phyloP scores from a whole-genome alignment of 2,329 filamentous ascomycete genomes.

The Diaporthe ampelina region DNA sequence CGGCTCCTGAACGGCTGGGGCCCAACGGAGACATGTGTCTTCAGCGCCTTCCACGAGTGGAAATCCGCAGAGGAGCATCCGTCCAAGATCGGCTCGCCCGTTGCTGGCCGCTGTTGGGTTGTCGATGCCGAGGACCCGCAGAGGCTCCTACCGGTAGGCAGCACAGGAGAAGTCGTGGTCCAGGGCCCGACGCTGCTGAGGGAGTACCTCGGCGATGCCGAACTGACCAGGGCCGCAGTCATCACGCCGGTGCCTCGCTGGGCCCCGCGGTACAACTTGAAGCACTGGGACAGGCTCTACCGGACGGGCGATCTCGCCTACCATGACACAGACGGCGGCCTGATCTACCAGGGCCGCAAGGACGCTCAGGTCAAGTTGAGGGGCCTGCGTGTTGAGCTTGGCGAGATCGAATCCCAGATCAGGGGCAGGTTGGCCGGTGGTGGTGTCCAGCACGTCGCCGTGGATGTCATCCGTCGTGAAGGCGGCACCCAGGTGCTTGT shows the following conservation, averaged over 20 bases:
- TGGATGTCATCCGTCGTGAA: constrained; percentile 4
- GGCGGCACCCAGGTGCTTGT: neutral
- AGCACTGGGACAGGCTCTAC: constrained; percentile 48
- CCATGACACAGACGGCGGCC: constrained; percentile 47
- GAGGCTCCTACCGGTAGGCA: constrained; percentile 45
- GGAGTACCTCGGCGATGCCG: constrained; percentile 37
- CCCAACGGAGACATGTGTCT: constrained; percentile 52
- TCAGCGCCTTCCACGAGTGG: neutral
- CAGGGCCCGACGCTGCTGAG: constrained; percentile 58
- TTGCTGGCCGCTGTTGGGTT: constrained; percentile 39
- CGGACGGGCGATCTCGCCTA: constrained; percentile 52
- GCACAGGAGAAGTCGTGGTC: constrained; percentile 50
- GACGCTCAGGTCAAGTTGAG: constrained; percentile 65
- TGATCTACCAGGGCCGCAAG: constrained; percentile 57
- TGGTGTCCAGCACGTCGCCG: constrained; percentile 10
- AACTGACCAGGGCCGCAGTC: constrained; percentile 36
- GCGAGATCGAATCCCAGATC: constrained; percentile 54
- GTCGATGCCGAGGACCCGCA: constrained; percentile 43
- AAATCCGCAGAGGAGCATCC: neutral
- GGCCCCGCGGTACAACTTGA: neutral
- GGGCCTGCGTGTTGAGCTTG: constrained; percentile 62
- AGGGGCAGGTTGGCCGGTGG: neutral
- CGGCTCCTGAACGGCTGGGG: constrained; percentile 63
- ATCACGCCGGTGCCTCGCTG: constrained; percentile 7
- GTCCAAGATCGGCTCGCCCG: neutral